These are phyloP conservation scores for Cladosporium velox DNA, from an alignment of 2,329 filamentous ascomycete species.

Conservation along the genomic window DNA sequence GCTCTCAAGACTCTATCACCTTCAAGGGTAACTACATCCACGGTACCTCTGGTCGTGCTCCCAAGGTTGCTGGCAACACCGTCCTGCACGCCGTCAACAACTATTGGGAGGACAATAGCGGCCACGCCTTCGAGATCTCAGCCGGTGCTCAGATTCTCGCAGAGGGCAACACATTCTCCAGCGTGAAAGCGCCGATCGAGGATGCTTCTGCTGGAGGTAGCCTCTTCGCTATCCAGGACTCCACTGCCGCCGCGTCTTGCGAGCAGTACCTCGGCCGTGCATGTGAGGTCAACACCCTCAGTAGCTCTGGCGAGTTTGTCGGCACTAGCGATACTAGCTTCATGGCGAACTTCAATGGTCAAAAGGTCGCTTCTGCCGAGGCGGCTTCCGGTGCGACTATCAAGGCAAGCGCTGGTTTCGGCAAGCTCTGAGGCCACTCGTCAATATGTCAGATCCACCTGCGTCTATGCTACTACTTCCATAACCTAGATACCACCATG, in stretches of 20 bases:
- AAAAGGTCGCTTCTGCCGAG: slow-evolving; percentile 53
- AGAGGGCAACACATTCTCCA: slow-evolving; percentile 62
- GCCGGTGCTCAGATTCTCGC: slow-evolving; percentile 49
- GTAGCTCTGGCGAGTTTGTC: slow-evolving; percentile 26
- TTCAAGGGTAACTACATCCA: slow-evolving; percentile 64
- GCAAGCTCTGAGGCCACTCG: slow-evolving; percentile 33
- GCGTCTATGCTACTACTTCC: background rate
- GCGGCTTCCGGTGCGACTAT: slow-evolving; percentile 41
- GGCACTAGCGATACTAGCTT: slow-evolving; percentile 47
- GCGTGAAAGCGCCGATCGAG: slow-evolving; percentile 50
- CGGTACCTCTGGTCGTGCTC: slow-evolving; percentile 58
- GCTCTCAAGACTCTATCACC: slow-evolving; percentile 58
- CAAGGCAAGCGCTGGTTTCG: slow-evolving; percentile 49
- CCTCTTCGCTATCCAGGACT: slow-evolving; percentile 40
- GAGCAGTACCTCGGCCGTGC: slow-evolving; percentile 46
- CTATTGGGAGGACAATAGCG: slow-evolving; percentile 58
- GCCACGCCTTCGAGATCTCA: slow-evolving; percentile 59
- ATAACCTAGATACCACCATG: background rate
- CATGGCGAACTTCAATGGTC: slow-evolving; percentile 54
- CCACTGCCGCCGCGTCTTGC: slow-evolving; percentile 22
- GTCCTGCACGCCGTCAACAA: slow-evolving; percentile 65
- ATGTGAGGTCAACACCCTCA: slow-evolving; percentile 52
- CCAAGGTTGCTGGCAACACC: slow-evolving; percentile 59
- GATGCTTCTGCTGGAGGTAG: slow-evolving; percentile 38
- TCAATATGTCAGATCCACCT: background rate